Conservation (phyloP, 495 filamentous ascomycete genomes). For the Neurospora sp. region DNA sequence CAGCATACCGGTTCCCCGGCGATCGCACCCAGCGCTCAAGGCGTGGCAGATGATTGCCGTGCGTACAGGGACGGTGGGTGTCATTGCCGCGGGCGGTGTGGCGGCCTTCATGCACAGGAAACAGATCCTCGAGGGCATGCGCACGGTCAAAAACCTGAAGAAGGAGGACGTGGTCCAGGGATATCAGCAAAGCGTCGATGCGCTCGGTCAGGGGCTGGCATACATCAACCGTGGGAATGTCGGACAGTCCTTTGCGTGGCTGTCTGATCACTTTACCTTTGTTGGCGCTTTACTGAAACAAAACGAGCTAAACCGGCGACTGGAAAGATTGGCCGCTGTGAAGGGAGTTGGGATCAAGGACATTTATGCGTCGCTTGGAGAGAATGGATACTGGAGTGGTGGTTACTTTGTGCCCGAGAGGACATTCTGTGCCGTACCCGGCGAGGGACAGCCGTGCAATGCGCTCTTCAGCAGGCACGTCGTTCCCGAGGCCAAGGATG, state of each 20-base stretch:
- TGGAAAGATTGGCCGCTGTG: conserved; percentile 32
- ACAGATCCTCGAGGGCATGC: conserved; percentile 52
- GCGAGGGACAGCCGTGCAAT: conserved; percentile 19
- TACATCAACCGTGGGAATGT: conserved; percentile 40
- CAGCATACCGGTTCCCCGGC: conserved; percentile 2
- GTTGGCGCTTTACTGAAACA: conserved; percentile 35
- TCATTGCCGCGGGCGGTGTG: conserved; percentile 81
- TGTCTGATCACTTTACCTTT: conserved; percentile 39
- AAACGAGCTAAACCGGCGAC: conserved; percentile 27
- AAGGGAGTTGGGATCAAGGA: conserved; percentile 27
- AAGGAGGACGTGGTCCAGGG: conserved; percentile 29
- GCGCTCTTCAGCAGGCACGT: conserved; percentile 48
- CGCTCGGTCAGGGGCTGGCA: conserved; percentile 38
- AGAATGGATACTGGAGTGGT: conserved; percentile 43
- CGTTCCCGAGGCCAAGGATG: conserved; percentile 67
- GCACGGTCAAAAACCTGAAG: conserved; percentile 27
- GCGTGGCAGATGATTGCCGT: conserved; percentile 76
- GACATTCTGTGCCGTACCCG: conserved; percentile 41
- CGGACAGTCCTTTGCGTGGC: conserved; percentile 35
- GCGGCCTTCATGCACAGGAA: conserved; percentile 75
- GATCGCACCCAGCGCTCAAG: conserved; percentile 40
- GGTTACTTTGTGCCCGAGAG: conserved; percentile 45
- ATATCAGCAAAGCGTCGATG: conserved; percentile 34
- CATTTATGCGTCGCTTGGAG: conserved; percentile 32
- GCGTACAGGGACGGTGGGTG: conserved; percentile 74